Base-by-base conservation (phyloP, 2,329 filamentous ascomycete genomes). In the Cyanodermella asteris region DNA sequence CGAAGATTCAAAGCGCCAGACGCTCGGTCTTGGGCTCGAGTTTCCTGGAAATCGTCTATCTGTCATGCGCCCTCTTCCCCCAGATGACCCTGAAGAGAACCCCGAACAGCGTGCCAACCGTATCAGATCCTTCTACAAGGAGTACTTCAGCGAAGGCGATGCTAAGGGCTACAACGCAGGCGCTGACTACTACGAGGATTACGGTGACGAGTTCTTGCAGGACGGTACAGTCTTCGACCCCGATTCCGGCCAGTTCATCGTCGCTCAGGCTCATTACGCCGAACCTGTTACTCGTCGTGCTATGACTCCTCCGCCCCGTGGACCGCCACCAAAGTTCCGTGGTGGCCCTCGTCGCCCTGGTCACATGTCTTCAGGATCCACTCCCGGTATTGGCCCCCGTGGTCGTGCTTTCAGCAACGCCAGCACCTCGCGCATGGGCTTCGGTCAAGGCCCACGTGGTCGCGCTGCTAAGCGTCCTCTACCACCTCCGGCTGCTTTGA, bases 51-150 rank as follows among this genome's bases (percentile, higher is more conserved):
- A 26, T 22, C 31, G 12, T 35, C 33, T 14, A 34, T 31, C 29
- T 31, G 33, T 8, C n/a, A 41, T 91, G 47, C 73, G 87, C 10
- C 87, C 87, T 13, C 60, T 97, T 33, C 87, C 87, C 5, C 78
- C 81, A 18, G 72, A 82, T 41, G 76, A 91, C 34, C 68, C 77
- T 21, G 66, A 72, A 3, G 87, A 94, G 43, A 84, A 93, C 44
- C 81, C 87, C 0, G 87, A 94, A 47, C 72, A 84, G 41, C 70
- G 87, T 40, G 87, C 87, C 34, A 94, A 93, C 56, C 72, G 87
- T 30, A 97, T 97, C 37, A 68, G 87, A 46, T 97, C 87, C 4
- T 97, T 97, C 56, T 97, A 97, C 58, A 93, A 93, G 55, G 87
- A 97, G 45, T 97, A 97, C 54, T 97, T 97, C 39, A 87, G 94